These are phyloP conservation scores for Pigoraptor vietnamica DNA, from an alignment of 78 protist species.

Conservation along the genomic window DNA sequence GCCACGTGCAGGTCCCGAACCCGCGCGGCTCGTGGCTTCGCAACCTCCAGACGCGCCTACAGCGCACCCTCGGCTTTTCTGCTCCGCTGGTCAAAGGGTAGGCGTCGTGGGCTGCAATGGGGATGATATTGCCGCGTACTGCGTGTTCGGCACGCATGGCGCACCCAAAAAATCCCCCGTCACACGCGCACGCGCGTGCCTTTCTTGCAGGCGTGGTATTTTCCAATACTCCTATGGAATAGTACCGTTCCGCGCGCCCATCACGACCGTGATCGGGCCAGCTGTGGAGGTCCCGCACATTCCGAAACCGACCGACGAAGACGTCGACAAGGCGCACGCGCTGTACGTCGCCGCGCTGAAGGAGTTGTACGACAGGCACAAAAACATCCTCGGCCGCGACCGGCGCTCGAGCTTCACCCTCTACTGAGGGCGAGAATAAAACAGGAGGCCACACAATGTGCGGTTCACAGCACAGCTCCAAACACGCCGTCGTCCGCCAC, in stretches of 20 bases:
- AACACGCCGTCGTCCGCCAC: not conserved
- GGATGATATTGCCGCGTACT: too few relatives aligned
- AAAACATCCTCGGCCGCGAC: not conserved
- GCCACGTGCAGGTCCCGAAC: not conserved
- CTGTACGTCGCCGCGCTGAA: not conserved
- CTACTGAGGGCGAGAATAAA: not conserved
- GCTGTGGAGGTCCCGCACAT: too few relatives aligned
- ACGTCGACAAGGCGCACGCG: slow-evolving; percentile 7
- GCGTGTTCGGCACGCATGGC: too few relatives aligned
- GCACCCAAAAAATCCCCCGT: too few relatives aligned
- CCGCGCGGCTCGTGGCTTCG: slow-evolving; percentile 17
- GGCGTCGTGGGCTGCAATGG: too few relatives aligned
- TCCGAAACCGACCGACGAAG: slow-evolving; percentile 5
- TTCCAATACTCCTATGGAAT: slow-evolving; percentile 20
- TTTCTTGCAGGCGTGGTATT: slow-evolving; percentile 24
- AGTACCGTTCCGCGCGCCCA: slow-evolving; percentile 18
- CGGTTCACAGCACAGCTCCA: not conserved
- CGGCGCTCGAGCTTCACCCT: not conserved
- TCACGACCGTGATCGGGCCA: not conserved
- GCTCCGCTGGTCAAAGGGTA: slow-evolving; percentile 11
- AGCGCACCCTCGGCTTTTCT: slow-evolving; percentile 7
- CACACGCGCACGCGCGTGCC: too few relatives aligned
- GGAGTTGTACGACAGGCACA: slow-evolving; percentile 21
- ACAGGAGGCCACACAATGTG: too few relatives aligned
- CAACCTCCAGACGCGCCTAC: not conserved